A percentile compares a stretch with the other conserved stretches of the same genome.
Conservation (phyloP, 1,284 basidiomycete species). For the Apiotrichum brassicae region DNA sequence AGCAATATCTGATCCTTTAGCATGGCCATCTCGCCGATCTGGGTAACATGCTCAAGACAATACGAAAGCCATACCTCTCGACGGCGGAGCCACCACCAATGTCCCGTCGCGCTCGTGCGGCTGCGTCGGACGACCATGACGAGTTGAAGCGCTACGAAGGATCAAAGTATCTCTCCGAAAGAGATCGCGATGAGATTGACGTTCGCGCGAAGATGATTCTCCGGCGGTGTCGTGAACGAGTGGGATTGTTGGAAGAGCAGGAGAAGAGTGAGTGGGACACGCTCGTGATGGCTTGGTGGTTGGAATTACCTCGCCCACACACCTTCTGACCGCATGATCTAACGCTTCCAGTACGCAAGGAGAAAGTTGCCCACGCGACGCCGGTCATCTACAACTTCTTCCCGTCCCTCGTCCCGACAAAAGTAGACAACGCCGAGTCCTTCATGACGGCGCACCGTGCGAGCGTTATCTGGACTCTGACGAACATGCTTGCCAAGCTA, state of each 20-base stretch:
- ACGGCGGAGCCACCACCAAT: conserved; percentile 30
- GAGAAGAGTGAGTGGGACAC: conserved; percentile 49
- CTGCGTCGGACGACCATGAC: conserved; percentile 11
- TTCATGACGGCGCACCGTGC: conserved; percentile 50
- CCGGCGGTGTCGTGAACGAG: conserved; percentile 50
- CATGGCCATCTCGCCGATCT: conserved; percentile 39
- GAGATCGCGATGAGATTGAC: conserved; percentile 56
- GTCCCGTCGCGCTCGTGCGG: conserved; percentile 17
- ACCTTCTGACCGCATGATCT: too few relatives aligned
- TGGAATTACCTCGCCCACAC: too few relatives aligned
- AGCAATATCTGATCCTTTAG: conserved; percentile 23
- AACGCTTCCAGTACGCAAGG: conserved; percentile 30
- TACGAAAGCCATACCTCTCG: conserved; percentile 45
- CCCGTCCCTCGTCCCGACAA: conserved; percentile 39
- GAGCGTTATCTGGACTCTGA: conserved; percentile 51
- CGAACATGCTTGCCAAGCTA: conserved; percentile 47
- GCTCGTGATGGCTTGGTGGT: not conserved
- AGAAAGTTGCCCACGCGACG: conserved; percentile 13
- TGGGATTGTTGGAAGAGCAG: conserved; percentile 49
- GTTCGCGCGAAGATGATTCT: conserved; percentile 52
- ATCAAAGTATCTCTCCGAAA: conserved; percentile 50
- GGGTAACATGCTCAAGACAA: conserved; percentile 26
- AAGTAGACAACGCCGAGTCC: conserved; percentile 11
- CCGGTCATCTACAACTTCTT: conserved; percentile 34
- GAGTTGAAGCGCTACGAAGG: conserved; percentile 39